Evolutionary conservation across 805 yeast species (phyloP).

Genomic region (Nakazawaea ambrosiae): DNA sequence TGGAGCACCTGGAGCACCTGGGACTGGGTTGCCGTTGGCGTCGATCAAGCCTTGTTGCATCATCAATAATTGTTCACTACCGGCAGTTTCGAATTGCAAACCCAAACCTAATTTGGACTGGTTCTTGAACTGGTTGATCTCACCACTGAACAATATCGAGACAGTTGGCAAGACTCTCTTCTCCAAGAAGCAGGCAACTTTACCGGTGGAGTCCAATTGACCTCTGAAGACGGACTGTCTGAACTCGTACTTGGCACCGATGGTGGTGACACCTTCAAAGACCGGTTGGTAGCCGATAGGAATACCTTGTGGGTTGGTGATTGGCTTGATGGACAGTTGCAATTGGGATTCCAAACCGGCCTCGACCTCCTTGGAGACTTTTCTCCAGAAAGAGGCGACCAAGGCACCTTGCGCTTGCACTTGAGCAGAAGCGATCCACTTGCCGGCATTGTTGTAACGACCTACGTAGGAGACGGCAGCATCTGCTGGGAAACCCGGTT

Average conservation of each 20-base stretch:
- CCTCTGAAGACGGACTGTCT: slow-evolving; percentile 95
- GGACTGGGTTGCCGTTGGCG: slow-evolving; percentile 80
- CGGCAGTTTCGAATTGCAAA: slow-evolving; percentile 91
- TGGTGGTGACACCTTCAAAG: slow-evolving; percentile 84
- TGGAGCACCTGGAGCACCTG: slow-evolving; percentile 50
- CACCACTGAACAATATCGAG: slow-evolving; percentile 81
- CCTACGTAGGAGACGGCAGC: slow-evolving; percentile 86
- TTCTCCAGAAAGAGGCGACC: slow-evolving; percentile 89
- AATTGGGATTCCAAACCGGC: slow-evolving; percentile 88
- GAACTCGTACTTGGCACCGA: slow-evolving; percentile 97
- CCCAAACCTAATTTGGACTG: slow-evolving; percentile 87
- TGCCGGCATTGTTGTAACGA: slow-evolving; percentile 72
- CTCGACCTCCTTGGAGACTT: slow-evolving; percentile 86
- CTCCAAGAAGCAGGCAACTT: slow-evolving; percentile 85
- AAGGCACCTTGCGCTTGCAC: slow-evolving; percentile 88
- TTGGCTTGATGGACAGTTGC: slow-evolving; percentile 69
- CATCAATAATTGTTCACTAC: slow-evolving; percentile 86
- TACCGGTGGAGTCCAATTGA: slow-evolving; percentile 86
- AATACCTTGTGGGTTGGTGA: slow-evolving; percentile 59
- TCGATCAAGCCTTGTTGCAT: slow-evolving; percentile 84
- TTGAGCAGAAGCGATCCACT: slow-evolving; percentile 94
- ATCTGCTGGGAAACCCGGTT: slow-evolving; percentile 71
- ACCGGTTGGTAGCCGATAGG: slow-evolving; percentile 80
- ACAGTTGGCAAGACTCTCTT: slow-evolving; percentile 90
- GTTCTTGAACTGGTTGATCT: slow-evolving; percentile 65